Conservation (phyloP, 2,329 filamentous ascomycete species). For the Pezizomycotina sp. region DNA sequence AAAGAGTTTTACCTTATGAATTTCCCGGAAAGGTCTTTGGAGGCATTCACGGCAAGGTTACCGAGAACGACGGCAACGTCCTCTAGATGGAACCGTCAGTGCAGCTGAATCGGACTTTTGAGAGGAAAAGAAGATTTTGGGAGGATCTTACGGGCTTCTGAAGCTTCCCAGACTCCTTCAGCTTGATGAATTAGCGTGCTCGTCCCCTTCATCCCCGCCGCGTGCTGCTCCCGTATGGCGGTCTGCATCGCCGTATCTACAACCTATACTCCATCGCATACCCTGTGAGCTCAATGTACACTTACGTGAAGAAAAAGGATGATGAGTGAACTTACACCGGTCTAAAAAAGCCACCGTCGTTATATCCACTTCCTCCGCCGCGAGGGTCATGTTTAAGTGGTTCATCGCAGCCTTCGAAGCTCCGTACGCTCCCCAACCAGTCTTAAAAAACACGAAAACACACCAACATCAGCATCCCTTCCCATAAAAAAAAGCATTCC, state of each 20-base stretch:
- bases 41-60: slow-evolving; percentile 5
- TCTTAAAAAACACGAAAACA: slow-evolving; percentile 5
- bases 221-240: slow-evolving; percentile 59
- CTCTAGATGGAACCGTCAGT: slow-evolving; percentile 3
- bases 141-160: slow-evolving; percentile 31
- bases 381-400: slow-evolving; percentile 56
- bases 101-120: neutral
- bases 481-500: no score
- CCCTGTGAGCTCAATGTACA: neutral
- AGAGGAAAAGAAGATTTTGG: slow-evolving; percentile 1
- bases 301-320: neutral
- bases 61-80: slow-evolving; percentile 7
- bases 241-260: slow-evolving; percentile 84
- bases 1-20: slow-evolving; percentile 12
- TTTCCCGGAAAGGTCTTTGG: slow-evolving; percentile 7
- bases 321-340: slow-evolving; percentile 5
- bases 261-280: slow-evolving; percentile 26
- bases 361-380: slow-evolving; percentile 59
- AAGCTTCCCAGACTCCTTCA: slow-evolving; percentile 54
- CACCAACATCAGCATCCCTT: slow-evolving; percentile 6
- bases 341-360: slow-evolving; percentile 54
- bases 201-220: slow-evolving; percentile 40
- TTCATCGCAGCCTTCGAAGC: slow-evolving; percentile 72
- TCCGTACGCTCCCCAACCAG: slow-evolving; percentile 62
- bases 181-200: slow-evolving; percentile 48